Evolutionary conservation across 352 stramenopile genomes (phyloP).

Genomic region (Phytophthora agathidicida): DNA sequence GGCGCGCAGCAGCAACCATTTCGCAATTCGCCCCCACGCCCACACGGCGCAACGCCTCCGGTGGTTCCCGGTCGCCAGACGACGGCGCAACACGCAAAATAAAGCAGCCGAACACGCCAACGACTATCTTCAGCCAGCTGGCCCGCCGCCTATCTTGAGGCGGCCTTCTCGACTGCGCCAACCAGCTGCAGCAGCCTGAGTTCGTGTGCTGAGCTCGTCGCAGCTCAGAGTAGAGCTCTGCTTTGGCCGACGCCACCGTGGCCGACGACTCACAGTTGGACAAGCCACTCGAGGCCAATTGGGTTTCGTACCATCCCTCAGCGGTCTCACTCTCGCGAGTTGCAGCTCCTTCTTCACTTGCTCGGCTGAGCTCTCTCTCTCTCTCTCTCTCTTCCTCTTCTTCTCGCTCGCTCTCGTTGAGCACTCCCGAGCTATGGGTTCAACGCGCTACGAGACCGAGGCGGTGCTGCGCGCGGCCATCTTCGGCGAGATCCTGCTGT

Average conservation of each 20-base stretch:
- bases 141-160: slow-evolving; percentile 7
- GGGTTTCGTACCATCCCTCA: neutral
- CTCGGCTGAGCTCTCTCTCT: slow-evolving; percentile 2
- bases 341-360: too few relatives aligned
- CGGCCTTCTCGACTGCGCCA: neutral
- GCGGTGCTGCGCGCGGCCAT: slow-evolving; percentile 55
- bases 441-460: slow-evolving; percentile 52
- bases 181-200: slow-evolving; percentile 17
- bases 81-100: slow-evolving; percentile 15
- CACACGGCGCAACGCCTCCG: slow-evolving; percentile 2
- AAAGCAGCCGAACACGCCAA: slow-evolving; percentile 12
- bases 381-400: neutral
- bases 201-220: slow-evolving; percentile 5
- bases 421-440: slow-evolving; percentile 18
- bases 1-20: slow-evolving; percentile 8
- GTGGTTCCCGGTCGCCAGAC: neutral
- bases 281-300: slow-evolving; percentile 14
- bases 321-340: slow-evolving; percentile 17
- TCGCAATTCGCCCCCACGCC: slow-evolving; percentile 4
- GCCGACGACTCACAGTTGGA: slow-evolving; percentile 23
- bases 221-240: neutral
- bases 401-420: neutral
- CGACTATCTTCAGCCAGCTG: slow-evolving; percentile 1
- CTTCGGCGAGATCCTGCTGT: slow-evolving; percentile 78
- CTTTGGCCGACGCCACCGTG: too few relatives aligned